Evolutionary conservation across 441 rosid species (phyloP).

Genomic region (Hypseocharis bilobata): DNA sequence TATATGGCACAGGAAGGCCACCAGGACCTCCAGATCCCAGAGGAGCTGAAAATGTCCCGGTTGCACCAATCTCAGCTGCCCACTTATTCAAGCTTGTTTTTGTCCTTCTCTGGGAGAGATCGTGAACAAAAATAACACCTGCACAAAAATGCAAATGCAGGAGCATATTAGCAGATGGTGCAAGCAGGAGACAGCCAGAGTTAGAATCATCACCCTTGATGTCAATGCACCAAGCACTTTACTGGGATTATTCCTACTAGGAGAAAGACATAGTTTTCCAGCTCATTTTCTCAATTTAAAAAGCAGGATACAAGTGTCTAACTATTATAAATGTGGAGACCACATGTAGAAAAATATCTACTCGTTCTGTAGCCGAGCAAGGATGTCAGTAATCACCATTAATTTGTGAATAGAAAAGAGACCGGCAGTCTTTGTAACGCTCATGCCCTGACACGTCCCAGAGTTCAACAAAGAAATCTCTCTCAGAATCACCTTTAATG

Average conservation of each 20-base stretch:
- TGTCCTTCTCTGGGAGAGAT: conserved; percentile 90
- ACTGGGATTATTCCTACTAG: not conserved
- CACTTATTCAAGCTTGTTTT: conserved; percentile 88
- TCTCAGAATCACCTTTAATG: conserved; percentile 72
- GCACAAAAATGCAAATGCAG: conserved; percentile 17
- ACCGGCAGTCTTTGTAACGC: conserved; percentile 85
- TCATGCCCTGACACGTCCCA: conserved; percentile 99
- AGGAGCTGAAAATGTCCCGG: conserved; percentile 94
- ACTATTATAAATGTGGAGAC: not conserved
- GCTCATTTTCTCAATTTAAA: conserved; percentile 1
- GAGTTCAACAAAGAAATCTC: conserved; percentile 92
- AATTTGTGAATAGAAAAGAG: conserved; percentile 86
- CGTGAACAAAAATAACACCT: conserved; percentile 97
- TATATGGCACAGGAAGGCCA: conserved; percentile 91
- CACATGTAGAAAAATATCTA: not conserved
- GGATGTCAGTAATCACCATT: conserved; percentile 45
- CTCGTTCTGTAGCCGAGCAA: not conserved
- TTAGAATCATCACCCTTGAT: not conserved
- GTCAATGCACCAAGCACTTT: not conserved
- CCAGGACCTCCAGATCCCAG: conserved; percentile 79
- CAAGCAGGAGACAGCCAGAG: not conserved
- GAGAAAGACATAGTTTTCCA: not conserved
- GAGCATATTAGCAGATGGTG: not conserved
- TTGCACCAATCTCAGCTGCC: conserved; percentile 78
- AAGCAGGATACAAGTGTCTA: not conserved